phyloP scores from a whole-genome alignment of 768 basidiomycete genomes.

The Trametes maxima region DNA sequence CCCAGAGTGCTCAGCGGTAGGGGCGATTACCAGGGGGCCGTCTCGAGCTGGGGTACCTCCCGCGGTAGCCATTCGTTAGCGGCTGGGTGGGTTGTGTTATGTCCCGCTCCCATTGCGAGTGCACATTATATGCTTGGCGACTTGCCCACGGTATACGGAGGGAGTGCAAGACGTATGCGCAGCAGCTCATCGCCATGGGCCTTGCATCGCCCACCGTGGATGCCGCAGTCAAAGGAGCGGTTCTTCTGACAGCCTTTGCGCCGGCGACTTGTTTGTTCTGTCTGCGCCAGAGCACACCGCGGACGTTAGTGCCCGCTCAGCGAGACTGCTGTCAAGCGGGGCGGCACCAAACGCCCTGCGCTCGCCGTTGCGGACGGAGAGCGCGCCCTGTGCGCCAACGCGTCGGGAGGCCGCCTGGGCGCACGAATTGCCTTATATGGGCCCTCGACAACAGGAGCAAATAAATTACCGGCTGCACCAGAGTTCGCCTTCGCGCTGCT shows the following conservation, averaged over 20 bases:
- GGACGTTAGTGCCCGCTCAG: neutral
- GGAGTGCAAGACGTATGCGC: constrained; percentile 17
- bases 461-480: constrained; percentile 16
- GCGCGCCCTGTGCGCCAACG: neutral
- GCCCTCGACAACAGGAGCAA: constrained; percentile 11
- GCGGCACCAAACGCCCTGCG: neutral
- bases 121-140: constrained; percentile 2
- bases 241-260: constrained; percentile 4
- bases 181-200: constrained; percentile 23
- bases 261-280: neutral
- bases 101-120: neutral
- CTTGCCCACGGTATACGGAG: constrained; percentile 2
- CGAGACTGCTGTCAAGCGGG: neutral
- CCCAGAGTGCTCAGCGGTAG: constrained; percentile 22
- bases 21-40: constrained; percentile 19
- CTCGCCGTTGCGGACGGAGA: neutral
- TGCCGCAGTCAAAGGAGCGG: constrained; percentile 19
- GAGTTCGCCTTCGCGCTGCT: constrained; percentile 13
- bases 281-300: neutral
- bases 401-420: neutral
- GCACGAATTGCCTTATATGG: constrained; percentile 10
- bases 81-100: constrained; percentile 6
- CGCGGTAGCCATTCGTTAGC: constrained; percentile 10
- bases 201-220: constrained; percentile 23
- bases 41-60: neutral